Evolutionary conservation across 768 basidiomycete species (phyloP).

Genomic region (Tylopilus sp.): DNA sequence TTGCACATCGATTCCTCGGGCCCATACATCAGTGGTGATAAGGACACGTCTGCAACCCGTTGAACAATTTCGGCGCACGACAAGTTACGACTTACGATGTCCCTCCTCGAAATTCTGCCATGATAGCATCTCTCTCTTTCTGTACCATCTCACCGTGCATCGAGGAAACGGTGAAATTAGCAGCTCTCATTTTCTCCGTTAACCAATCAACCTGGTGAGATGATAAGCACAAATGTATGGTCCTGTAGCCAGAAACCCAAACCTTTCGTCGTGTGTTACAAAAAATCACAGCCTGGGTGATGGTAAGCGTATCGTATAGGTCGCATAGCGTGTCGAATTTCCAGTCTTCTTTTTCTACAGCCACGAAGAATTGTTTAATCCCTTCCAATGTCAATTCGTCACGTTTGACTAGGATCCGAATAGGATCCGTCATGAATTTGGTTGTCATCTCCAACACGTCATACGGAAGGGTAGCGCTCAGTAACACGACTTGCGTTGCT

Average conservation of each 20-base stretch:
- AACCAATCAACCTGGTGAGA: constrained; percentile 84
- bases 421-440: constrained; percentile 99
- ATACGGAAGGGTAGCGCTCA: constrained; percentile 94
- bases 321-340: constrained; percentile 98
- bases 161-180: constrained; percentile 96
- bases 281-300: constrained; percentile 99
- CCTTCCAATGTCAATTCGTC: constrained; percentile 97
- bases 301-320: constrained; percentile 96
- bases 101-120: constrained; percentile 94
- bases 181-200: constrained; percentile 97
- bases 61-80: constrained; percentile 5
- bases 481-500: constrained; percentile 93
- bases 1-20: constrained; percentile 97
- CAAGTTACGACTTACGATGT: constrained; percentile 61
- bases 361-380: constrained; percentile 96
- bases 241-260: constrained; percentile 12
- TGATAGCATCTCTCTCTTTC: constrained; percentile 92
- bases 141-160: constrained; percentile 98
- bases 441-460: constrained; percentile 99
- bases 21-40: constrained; percentile 96
- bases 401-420: constrained; percentile 98
- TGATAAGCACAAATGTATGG: constrained; percentile 5
- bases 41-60: constrained; percentile 69
- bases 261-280: constrained; percentile 98
- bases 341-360: constrained; percentile 99